Percentiles rank a stretch among this genome's conserved stretches.
These are phyloP conservation scores for Xylona heveae DNA, from an alignment of 495 filamentous ascomycete genomes.

Conservation along the genomic window DNA sequence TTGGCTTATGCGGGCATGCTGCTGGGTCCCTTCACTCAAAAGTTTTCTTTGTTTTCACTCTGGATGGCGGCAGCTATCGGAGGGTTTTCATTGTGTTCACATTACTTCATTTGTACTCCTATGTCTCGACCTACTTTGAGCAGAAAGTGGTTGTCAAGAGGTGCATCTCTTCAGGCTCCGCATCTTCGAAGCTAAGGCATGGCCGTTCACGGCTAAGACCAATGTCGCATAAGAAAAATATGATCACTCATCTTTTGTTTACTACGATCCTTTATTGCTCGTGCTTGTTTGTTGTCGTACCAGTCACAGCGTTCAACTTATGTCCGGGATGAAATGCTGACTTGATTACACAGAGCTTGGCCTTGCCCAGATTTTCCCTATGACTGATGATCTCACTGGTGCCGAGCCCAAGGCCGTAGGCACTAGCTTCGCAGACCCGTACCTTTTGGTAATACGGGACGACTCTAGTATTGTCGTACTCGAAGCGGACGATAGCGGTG, in stretches of 20 bases:
- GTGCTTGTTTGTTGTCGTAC: background rate
- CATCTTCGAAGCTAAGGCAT: too few species aligned
- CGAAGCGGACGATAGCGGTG: conserved; percentile 53
- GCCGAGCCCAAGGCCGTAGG: conserved; percentile 48
- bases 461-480: conserved; percentile 59
- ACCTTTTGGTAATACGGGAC: conserved; percentile 64
- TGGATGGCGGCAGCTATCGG: too few species aligned
- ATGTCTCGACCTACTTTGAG: too few species aligned
- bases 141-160: too few species aligned
- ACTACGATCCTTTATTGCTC: background rate
- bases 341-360: conserved; percentile 38
- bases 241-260: background rate
- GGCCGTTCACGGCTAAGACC: too few species aligned
- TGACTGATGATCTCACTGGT: conserved; percentile 71
- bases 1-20: too few species aligned
- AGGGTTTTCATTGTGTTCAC: background rate
- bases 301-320: background rate
- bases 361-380: conserved; percentile 70
- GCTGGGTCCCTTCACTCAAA: too few species aligned
- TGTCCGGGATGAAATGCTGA: conserved; percentile 6
- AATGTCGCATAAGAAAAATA: too few species aligned
- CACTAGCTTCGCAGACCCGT: conserved; percentile 76
- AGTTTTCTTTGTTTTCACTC: too few species aligned
- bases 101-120: background rate
- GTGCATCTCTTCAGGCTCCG: too few species aligned